A percentile compares a stretch with the other conserved stretches of the same genome.
Evolutionary conservation across 768 basidiomycete species (phyloP).

Genomic region (Dictyophora rubrovolvata): DNA sequence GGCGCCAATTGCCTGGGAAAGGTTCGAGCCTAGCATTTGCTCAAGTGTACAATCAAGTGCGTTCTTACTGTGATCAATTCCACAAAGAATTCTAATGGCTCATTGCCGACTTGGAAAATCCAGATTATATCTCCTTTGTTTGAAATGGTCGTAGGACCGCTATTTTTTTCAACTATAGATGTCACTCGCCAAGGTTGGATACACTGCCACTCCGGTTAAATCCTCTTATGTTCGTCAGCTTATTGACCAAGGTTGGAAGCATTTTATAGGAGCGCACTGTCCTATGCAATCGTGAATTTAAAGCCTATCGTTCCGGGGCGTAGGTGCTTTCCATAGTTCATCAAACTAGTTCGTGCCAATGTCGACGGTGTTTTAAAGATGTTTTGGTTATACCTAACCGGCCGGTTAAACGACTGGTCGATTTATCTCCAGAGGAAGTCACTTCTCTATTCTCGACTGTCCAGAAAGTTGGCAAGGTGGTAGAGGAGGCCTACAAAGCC

Average conservation of each 20-base stretch:
- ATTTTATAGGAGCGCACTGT: slow-evolving; percentile 53
- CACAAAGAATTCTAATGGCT: neutral
- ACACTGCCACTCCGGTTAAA: neutral
- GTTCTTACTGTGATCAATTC: no score
- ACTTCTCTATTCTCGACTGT: slow-evolving; percentile 72
- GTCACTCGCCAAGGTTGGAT: slow-evolving; percentile 56
- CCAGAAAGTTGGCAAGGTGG: slow-evolving; percentile 63
- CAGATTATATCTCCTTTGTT: neutral
- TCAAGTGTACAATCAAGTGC: no score
- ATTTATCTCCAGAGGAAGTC: slow-evolving; percentile 49
- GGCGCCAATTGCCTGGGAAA: no score
- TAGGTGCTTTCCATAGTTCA: slow-evolving; percentile 32
- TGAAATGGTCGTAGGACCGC: slow-evolving; percentile 9
- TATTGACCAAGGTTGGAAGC: neutral
- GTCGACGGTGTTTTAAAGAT: slow-evolving; percentile 26
- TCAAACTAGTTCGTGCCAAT: neutral
- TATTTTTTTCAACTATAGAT: slow-evolving; percentile 73
- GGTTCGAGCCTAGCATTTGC: no score
- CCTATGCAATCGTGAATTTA: slow-evolving; percentile 87
- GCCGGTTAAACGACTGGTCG: slow-evolving; percentile 37
- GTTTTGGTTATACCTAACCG: slow-evolving; percentile 48
- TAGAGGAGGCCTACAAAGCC: slow-evolving; percentile 75
- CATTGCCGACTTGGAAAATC: neutral
- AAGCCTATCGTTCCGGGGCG: slow-evolving; percentile 93
- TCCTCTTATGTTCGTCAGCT: neutral